A percentile compares a stretch with the other conserved stretches of the same genome.
Conservation (phyloP, 345 rosid genomes). For the Eucalyptus cloeziana region DNA sequence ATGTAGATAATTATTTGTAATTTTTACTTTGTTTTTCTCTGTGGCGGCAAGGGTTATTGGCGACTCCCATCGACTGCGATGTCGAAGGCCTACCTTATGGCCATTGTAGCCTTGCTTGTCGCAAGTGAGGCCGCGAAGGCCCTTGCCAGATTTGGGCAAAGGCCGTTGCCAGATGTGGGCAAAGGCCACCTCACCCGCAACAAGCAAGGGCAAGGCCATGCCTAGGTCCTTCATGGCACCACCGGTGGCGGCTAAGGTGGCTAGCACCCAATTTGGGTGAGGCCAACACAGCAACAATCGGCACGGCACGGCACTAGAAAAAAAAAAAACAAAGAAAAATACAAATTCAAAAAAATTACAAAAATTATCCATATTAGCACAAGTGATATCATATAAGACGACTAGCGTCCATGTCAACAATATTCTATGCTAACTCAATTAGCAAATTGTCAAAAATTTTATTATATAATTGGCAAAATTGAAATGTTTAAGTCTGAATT, state of each 20-base stretch:
- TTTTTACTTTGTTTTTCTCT: no score
- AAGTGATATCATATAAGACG: accelerated
- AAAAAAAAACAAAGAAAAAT: no score
- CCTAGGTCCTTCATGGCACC: background rate
- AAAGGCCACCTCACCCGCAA: accelerated
- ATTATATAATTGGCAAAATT: accelerated
- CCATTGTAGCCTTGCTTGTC: accelerated
- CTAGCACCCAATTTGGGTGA: background rate
- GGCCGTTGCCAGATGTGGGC: accelerated
- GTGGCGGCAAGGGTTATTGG: accelerated
- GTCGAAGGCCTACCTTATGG: no score
- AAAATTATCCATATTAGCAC: accelerated
- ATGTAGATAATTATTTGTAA: no score
- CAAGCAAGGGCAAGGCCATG: no score
- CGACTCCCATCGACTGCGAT: accelerated
- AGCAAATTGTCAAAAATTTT: no score
- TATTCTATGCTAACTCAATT: background rate
- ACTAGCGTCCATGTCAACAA: accelerated
- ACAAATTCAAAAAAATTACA: no score
- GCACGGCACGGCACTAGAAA: accelerated
- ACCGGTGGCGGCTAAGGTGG: accelerated
- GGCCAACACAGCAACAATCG: accelerated
- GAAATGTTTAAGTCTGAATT: no score
- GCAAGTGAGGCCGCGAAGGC: accelerated
- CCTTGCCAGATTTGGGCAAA: background rate